phyloP scores from a whole-genome alignment of 2,329 filamentous ascomycete genomes.

The Fusarium goolgardi region DNA sequence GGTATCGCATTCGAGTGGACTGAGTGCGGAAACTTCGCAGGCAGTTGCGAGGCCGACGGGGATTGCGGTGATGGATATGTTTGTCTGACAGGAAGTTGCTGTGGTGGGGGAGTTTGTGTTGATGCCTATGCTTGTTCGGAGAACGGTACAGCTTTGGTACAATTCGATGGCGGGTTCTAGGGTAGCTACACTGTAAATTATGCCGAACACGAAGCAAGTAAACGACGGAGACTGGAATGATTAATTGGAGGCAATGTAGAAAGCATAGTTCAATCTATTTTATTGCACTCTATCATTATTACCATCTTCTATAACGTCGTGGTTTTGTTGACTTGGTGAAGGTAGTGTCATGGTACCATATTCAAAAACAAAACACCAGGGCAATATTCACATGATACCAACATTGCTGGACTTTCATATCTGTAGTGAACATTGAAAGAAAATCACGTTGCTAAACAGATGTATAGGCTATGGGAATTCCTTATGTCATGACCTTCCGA shows the following conservation, averaged over 20 bases:
- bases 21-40: slow-evolving; percentile 51
- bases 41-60: slow-evolving; percentile 45
- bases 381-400: too few relatives aligned
- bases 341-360: too few relatives aligned
- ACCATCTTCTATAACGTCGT: too few relatives aligned
- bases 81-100: slow-evolving; percentile 53
- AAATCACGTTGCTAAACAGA: too few relatives aligned
- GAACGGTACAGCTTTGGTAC: slow-evolving; percentile 49
- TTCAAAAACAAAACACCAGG: too few relatives aligned
- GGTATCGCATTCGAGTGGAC: slow-evolving; percentile 50
- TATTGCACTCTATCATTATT: neutral
- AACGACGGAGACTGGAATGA: too few relatives aligned
- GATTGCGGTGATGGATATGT: slow-evolving; percentile 45
- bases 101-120: slow-evolving; percentile 52
- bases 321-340: neutral
- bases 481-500: neutral
- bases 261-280: neutral
- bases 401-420: too few relatives aligned
- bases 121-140: slow-evolving; percentile 54
- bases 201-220: neutral
- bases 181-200: slow-evolving; percentile 25
- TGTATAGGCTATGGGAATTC: neutral
- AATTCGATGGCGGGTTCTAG: slow-evolving; percentile 34
- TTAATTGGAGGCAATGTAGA: too few relatives aligned
- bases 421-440: too few relatives aligned